Evolutionary conservation across 768 basidiomycete species (phyloP).

Genomic region (Psilocybe cubensis): DNA sequence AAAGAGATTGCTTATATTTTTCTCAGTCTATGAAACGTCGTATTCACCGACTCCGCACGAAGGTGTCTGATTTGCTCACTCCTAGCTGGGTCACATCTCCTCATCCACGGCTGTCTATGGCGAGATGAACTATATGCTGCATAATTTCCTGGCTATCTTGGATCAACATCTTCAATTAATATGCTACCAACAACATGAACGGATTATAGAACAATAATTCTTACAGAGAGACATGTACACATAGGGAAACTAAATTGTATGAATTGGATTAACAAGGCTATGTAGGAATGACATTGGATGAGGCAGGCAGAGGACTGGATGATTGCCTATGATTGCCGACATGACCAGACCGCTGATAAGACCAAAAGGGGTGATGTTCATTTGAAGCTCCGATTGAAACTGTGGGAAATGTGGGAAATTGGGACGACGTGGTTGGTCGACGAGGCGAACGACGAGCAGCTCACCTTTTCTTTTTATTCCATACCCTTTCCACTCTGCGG

Average conservation of each 20-base stretch:
- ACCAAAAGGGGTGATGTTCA: background rate
- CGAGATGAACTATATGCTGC: background rate
- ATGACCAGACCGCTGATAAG: background rate
- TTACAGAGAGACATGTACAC: background rate
- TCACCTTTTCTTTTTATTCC: conserved; percentile 33
- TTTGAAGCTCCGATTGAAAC: conserved; percentile 32
- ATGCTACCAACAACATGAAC: background rate
- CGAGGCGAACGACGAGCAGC: conserved; percentile 47
- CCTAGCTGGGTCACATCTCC: conserved; percentile 14
- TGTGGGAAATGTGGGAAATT: conserved; percentile 45
- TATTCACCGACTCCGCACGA: conserved; percentile 8
- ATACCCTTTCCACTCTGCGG: conserved; percentile 29
- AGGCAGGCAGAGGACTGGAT: background rate
- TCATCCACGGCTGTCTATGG: conserved; percentile 17
- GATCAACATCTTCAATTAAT: background rate
- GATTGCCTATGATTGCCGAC: no score
- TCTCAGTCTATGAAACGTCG: conserved; percentile 13
- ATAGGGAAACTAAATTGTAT: background rate
- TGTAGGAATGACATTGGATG: no score
- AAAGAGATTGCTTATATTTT: no score
- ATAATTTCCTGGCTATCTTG: background rate
- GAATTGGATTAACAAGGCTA: background rate
- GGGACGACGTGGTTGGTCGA: conserved; percentile 46
- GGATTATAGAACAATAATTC: background rate
- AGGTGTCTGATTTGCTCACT: conserved; percentile 6